phyloP scores from a whole-genome alignment of 495 filamentous ascomycete species.

The Penicillium simplicissimum region DNA sequence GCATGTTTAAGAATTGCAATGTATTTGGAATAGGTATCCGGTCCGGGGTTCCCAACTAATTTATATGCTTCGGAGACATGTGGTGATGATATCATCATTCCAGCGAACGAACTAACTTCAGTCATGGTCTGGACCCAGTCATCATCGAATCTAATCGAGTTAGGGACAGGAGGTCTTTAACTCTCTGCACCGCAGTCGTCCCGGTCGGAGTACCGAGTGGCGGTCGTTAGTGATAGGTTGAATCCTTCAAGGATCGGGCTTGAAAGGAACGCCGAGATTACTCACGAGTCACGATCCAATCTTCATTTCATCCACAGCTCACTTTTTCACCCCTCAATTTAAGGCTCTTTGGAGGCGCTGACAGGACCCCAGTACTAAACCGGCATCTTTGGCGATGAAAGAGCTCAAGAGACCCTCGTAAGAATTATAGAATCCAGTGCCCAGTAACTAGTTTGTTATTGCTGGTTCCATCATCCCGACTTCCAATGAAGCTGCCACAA shows the following conservation, averaged over 20 bases:
- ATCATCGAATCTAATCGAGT: not conserved
- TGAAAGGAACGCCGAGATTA: not conserved
- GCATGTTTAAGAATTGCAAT: not conserved
- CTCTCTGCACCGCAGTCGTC: not conserved
- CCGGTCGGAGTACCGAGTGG: not conserved
- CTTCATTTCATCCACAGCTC: not conserved
- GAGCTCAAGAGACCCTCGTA: no score
- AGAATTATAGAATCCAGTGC: no score
- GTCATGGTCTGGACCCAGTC: not conserved
- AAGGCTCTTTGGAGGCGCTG: not conserved
- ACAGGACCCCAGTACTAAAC: not conserved
- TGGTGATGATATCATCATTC: not conserved
- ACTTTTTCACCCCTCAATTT: not conserved
- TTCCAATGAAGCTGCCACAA: no score
- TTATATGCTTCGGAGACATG: not conserved
- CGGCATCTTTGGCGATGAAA: no score
- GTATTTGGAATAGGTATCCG: not conserved
- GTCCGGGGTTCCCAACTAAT: not conserved
- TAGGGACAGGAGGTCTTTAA: not conserved
- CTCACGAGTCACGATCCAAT: not conserved
- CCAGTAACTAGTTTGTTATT: no score
- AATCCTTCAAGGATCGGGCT: not conserved
- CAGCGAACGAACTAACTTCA: not conserved
- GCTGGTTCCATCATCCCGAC: no score
- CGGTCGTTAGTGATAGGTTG: not conserved